Base-by-base conservation (phyloP, 2,329 filamentous ascomycete species). In the Pseudogymnoascus sp. region DNA sequence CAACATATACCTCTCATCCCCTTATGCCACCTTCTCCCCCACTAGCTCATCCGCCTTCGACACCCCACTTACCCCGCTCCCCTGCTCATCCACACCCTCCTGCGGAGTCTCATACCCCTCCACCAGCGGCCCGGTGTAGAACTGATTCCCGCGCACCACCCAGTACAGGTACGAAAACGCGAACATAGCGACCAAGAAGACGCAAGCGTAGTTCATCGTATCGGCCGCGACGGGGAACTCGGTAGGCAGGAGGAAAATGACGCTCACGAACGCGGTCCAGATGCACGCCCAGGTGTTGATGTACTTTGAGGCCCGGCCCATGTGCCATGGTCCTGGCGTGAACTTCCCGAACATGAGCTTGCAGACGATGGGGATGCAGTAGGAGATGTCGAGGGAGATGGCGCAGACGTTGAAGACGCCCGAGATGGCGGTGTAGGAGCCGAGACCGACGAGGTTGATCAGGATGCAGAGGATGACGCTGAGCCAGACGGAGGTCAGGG, bases 381-480 rank as follows among this genome's bases (percentile, higher is more conserved):
- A 84, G 60, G 75, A 78, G 78, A 79, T 80, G 68, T 83, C 79
- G 26, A 83, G 75, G 35, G 80, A 79, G 65, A 83, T 83, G 64
- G 81, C 79, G 67, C 78, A 81, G 45, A 81, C 72, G 69, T 81
- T 82, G 74, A 83, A 83, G 60, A 83, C 78, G 63, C 78, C 81
- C 4, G 74, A 66, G 64, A 83, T 82, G 63, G 79, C 78, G 29
- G 78, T 77, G 69, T 82, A 81, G 29, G 78, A 81, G 49, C 80
- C 82, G 5, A 85, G 78, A 45, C 78, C 82, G 68, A 85, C 83
- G 65, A 85, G 74, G 71, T 84, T 84, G 74, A 85, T 82, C 59
- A 76, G 73, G 65, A 83, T 78, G 72, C 81, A 84, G 64, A 77
- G 80, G 67, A 80, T 72, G 31, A 81, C 76, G 62, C 78, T 81